Percentiles rank a stretch among this genome's conserved stretches.
phyloP scores from a whole-genome alignment of 768 basidiomycete genomes.

The Mycena venus region DNA sequence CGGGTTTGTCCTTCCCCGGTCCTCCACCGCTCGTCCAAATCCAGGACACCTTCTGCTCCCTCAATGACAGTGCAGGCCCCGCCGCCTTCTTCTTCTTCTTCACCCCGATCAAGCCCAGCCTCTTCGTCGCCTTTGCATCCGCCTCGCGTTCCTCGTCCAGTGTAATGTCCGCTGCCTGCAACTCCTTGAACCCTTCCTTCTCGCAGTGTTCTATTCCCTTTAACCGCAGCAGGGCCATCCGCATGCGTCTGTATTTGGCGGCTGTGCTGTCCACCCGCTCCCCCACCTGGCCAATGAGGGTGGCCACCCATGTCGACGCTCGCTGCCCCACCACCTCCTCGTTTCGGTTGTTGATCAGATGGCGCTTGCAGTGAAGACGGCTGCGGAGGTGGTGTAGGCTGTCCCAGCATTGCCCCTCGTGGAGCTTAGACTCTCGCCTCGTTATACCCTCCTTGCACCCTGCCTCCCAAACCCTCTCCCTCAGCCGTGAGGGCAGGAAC shows the following conservation, averaged over 20 bases:
- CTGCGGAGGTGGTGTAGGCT: background rate
- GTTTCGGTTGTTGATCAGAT: conserved; percentile 16
- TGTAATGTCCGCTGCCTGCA: conserved; percentile 3
- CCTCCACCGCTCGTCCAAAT: conserved; percentile 20
- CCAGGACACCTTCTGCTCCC: conserved; percentile 8
- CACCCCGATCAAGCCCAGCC: background rate
- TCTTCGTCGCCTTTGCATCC: conserved; percentile 7
- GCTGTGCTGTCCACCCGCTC: conserved; percentile 12
- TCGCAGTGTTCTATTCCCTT: too few species aligned
- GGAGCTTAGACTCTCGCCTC: conserved; percentile 4
- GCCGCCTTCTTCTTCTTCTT: background rate
- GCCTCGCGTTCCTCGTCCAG: conserved; percentile 8
- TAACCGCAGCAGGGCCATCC: too few species aligned
- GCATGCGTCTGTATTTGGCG: too few species aligned
- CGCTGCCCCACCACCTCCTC: conserved; percentile 7
- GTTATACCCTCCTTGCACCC: background rate
- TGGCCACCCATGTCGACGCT: background rate
- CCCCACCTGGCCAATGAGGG: conserved; percentile 6
- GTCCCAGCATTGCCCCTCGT: too few species aligned
- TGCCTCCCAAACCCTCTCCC: background rate
- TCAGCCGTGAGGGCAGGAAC: conserved; percentile 24
- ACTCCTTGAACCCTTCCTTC: background rate
- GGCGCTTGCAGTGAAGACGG: conserved; percentile 7
- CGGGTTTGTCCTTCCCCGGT: conserved; percentile 2
- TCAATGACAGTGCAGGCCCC: background rate